These are phyloP conservation scores for Saprolegnia diclina DNA, from an alignment of 352 stramenopile genomes.

Conservation along the genomic window DNA sequence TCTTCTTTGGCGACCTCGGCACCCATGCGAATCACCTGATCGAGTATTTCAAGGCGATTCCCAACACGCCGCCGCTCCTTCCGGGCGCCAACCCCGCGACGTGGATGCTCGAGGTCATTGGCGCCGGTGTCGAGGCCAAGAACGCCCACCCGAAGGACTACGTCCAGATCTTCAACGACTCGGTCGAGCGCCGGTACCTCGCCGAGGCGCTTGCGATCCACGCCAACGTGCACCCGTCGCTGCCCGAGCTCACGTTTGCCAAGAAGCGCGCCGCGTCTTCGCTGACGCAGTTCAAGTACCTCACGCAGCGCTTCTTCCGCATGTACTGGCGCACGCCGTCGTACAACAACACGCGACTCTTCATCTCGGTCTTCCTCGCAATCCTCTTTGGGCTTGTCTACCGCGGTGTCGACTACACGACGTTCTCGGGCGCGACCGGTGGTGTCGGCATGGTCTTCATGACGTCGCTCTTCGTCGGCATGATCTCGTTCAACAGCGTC, in stretches of 20 bases:
- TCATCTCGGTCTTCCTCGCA: constrained; percentile 62
- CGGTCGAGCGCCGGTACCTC: constrained; percentile 30
- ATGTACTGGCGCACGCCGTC: constrained; percentile 82
- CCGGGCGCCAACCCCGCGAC: constrained; percentile 64
- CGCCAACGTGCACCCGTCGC: constrained; percentile 35
- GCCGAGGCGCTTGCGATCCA: constrained; percentile 28
- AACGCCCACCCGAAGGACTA: constrained; percentile 20
- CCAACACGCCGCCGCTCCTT: constrained; percentile 31
- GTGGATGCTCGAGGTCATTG: constrained; percentile 76
- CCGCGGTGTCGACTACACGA: constrained; percentile 44
- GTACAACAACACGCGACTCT: constrained; percentile 77
- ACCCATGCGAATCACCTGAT: constrained; percentile 39
- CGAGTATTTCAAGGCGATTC: constrained; percentile 57
- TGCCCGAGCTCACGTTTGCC: constrained; percentile 28
- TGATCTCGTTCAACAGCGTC: constrained; percentile 75
- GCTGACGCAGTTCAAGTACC: constrained; percentile 22
- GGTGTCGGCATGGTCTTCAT: constrained; percentile 78
- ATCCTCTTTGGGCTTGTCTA: constrained; percentile 75
- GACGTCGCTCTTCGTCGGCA: constrained; percentile 69
- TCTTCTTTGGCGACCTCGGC: constrained; percentile 83
- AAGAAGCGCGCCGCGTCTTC: constrained; percentile 36
- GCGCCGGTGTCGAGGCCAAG: constrained; percentile 35
- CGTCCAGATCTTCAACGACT: constrained; percentile 33
- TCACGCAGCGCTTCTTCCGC: constrained; percentile 47
- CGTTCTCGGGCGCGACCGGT: constrained; percentile 39